Evolutionary conservation across 495 filamentous ascomycete species (phyloP), one percentile per base, ranked within the genome.

Genomic region (Penicillium ochrochloron): DNA sequence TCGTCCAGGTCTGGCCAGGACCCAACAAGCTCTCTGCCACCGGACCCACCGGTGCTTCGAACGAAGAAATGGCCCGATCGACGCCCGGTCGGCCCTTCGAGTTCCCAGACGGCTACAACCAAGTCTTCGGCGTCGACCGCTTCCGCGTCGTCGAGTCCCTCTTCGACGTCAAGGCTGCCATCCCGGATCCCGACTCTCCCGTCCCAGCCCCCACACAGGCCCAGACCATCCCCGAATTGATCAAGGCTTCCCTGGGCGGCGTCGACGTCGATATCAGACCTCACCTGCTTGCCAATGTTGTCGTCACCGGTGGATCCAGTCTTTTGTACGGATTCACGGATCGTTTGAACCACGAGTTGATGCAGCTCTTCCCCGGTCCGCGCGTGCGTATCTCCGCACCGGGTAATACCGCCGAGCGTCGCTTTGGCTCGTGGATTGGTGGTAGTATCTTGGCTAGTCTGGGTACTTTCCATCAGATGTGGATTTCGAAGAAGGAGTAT

Each of bases 391-490:
- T 99, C 44, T 88, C 91, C 33, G 92, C 94, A 5, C 87, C 93
- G 14, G 90, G 92, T n/a, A 87, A 93, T 68, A 90, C 88, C 0
- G 87, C 88, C 14, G 95, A 99, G 85, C 80, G 95, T 56, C 87
- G 90, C 61, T 98, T 94, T 76, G 93, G 91, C 14, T 88, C 89
- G 33, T 99, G 96, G 96, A 90, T 99, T 65, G 95, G 95, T 27
- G 95, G 95, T 15, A 97, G 93, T 80, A 97, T 99, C 67, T 80
- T 98, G 69, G 94, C 90, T 3, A 97, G 93, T 78, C 76, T 99
- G 81, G 96, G 96, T 10, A 97, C 92, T n/a, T 99, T 99, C 77
- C 95, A 99, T 81, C 94, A 97, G 77, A 91, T 98, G 91, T 99
- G 95, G 95, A 93, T 99, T 65, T 92, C 89, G 23, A 85, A 84